phyloP scores from a whole-genome alignment of 305 asterid species.

The Rubia tinctorum region DNA sequence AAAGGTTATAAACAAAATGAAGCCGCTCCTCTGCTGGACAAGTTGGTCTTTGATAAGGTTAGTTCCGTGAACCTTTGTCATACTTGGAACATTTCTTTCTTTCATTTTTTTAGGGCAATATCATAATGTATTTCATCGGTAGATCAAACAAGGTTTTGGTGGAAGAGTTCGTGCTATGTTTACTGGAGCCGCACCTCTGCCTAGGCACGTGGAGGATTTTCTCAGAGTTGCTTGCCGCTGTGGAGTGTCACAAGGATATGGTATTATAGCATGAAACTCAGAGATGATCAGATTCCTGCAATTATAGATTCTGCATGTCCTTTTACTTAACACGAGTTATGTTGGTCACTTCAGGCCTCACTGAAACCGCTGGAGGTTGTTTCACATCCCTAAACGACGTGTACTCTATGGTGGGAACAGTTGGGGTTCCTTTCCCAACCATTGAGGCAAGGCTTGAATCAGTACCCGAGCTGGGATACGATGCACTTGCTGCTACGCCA shows the following conservation, averaged over 20 bases:
- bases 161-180: constrained; percentile 89
- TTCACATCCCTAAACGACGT: constrained; percentile 76
- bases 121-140: constrained; percentile 8
- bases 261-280: constrained; percentile 25
- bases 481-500: constrained; percentile 67
- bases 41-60: constrained; percentile 79
- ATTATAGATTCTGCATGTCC: too few species aligned
- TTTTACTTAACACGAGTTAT: background rate
- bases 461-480: constrained; percentile 92
- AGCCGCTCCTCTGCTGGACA: constrained; percentile 85
- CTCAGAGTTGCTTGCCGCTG: constrained; percentile 82
- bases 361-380: constrained; percentile 83
- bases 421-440: constrained; percentile 86
- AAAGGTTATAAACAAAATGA: constrained; percentile 82
- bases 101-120: background rate
- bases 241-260: constrained; percentile 82
- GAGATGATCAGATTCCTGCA: background rate
- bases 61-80: constrained; percentile 9
- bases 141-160: constrained; percentile 90
- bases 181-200: constrained; percentile 96
- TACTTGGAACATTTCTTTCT: background rate
- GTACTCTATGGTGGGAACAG: constrained; percentile 78
- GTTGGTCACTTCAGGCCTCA: constrained; percentile 53
- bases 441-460: constrained; percentile 91
- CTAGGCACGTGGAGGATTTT: constrained; percentile 86